These are phyloP conservation scores for Elsinoe ampelina DNA, from an alignment of 2,329 filamentous ascomycete species.

Conservation along the genomic window DNA sequence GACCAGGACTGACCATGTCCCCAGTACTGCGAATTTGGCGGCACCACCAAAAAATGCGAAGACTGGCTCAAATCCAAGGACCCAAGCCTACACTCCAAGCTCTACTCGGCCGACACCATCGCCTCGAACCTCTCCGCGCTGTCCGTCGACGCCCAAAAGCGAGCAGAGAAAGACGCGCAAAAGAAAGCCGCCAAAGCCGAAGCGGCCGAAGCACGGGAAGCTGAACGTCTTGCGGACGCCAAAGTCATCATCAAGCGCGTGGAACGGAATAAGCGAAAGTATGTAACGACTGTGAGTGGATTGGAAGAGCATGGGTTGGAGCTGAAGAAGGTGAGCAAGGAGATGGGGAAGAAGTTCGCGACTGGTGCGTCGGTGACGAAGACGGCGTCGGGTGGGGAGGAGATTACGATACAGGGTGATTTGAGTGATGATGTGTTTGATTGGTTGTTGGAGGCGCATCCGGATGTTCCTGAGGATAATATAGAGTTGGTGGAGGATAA, in stretches of 20 bases:
- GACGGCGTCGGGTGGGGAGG: slow-evolving; percentile 64
- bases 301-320: slow-evolving; percentile 86
- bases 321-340: slow-evolving; percentile 84
- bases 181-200: slow-evolving; percentile 96
- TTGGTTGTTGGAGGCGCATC: slow-evolving; percentile 80
- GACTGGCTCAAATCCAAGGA: slow-evolving; percentile 82
- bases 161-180: slow-evolving; percentile 87
- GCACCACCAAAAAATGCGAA: slow-evolving; percentile 91
- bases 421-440: slow-evolving; percentile 91
- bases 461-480: slow-evolving; percentile 87
- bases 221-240: slow-evolving; percentile 70
- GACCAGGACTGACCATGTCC: slow-evolving; percentile 15
- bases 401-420: slow-evolving; percentile 96
- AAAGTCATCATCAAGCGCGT: slow-evolving; percentile 91
- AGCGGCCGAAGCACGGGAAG: slow-evolving; percentile 72
- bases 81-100: slow-evolving; percentile 60
- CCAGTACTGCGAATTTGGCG: slow-evolving; percentile 97
- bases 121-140: slow-evolving; percentile 77
- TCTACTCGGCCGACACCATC: slow-evolving; percentile 72
- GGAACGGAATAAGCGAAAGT: slow-evolving; percentile 96
- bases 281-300: slow-evolving; percentile 83
- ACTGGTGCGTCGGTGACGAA: slow-evolving; percentile 91
- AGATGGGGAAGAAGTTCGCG: slow-evolving; percentile 97
- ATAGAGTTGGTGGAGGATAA: slow-evolving; percentile 93
- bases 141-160: slow-evolving; percentile 84